Evolutionary conservation across 1,284 basidiomycete genomes (phyloP).

Genomic region (Moesziomyces parantarcticus): DNA sequence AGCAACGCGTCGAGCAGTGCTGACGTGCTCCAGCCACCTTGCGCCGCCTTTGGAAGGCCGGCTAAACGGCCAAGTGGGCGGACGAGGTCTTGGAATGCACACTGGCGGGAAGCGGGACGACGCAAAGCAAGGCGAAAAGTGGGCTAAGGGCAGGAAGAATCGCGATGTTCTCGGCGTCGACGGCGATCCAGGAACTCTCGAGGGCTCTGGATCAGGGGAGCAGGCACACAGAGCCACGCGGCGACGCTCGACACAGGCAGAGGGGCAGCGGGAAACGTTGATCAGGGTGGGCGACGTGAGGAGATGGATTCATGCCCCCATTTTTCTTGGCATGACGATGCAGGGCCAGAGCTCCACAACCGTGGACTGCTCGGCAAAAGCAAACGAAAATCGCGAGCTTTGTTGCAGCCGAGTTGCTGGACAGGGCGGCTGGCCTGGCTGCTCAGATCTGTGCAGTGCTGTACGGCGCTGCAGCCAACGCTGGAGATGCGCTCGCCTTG

Average conservation of each 20-base stretch:
- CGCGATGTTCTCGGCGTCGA: background rate
- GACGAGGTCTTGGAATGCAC: no score
- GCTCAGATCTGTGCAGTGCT: background rate
- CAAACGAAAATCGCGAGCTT: slow-evolving; percentile 1
- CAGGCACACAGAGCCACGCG: slow-evolving; percentile 15
- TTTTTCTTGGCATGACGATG: slow-evolving; percentile 19
- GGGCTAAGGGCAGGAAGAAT: background rate
- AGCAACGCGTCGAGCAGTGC: no score
- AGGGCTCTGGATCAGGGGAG: background rate
- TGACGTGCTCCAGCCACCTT: no score
- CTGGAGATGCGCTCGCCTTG: no score
- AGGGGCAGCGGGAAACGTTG: background rate
- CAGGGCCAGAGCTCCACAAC: slow-evolving; percentile 11
- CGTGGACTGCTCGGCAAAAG: slow-evolving; percentile 18
- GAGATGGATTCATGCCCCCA: background rate
- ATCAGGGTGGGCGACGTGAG: slow-evolving; percentile 3
- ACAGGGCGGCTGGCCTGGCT: no score
- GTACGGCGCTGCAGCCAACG: background rate
- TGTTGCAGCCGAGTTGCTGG: background rate
- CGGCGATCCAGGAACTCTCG: background rate
- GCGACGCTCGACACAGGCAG: slow-evolving; percentile 1
- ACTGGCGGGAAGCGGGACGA: no score
- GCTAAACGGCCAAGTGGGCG: no score
- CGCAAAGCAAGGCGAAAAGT: background rate
- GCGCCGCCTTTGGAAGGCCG: no score